Evolutionary conservation across 164 flowering plant genomes (phyloP).

Genomic region (Taxillus chinensis): DNA sequence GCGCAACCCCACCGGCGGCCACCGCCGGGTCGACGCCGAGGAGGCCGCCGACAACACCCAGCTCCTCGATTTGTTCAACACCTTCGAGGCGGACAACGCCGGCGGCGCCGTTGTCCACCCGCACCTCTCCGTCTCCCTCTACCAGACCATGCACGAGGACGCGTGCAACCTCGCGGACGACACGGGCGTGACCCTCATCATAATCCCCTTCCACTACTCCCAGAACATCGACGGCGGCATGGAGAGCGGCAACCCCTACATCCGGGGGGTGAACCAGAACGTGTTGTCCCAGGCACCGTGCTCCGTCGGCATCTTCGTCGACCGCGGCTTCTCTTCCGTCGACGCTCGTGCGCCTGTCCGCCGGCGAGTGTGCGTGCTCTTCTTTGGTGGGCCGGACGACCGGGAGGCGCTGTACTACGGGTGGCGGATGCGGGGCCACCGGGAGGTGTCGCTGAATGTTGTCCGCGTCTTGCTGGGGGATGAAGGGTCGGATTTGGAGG

Average conservation of each 20-base stretch:
- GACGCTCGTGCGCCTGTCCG: neutral
- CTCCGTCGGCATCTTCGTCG: conserved; percentile 32
- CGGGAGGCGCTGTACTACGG: conserved; percentile 20
- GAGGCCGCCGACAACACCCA: neutral
- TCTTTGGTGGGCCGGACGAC: conserved; percentile 32
- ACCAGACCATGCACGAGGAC: conserved; percentile 27
- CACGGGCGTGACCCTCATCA: conserved; percentile 14
- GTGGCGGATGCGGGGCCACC: neutral
- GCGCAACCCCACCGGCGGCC: neutral
- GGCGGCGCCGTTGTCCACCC: conserved; percentile 9
- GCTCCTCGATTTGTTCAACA: conserved; percentile 21
- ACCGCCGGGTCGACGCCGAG: neutral
- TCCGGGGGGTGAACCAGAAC: conserved; percentile 14
- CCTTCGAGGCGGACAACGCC: conserved; percentile 10
- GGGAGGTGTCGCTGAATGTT: neutral
- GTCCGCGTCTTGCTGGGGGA: neutral
- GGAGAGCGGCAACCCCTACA: neutral
- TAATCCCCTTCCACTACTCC: conserved; percentile 27
- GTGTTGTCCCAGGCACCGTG: conserved; percentile 31
- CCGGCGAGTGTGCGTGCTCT: conserved; percentile 18
- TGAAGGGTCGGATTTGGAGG: neutral
- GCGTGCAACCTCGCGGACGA: conserved; percentile 19
- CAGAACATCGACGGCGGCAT: neutral
- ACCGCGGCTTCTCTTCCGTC: conserved; percentile 11
- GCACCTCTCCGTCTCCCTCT: conserved; percentile 18